These are phyloP conservation scores for Lablab purpureus DNA, from an alignment of 306 rosid genomes.

Conservation along the genomic window DNA sequence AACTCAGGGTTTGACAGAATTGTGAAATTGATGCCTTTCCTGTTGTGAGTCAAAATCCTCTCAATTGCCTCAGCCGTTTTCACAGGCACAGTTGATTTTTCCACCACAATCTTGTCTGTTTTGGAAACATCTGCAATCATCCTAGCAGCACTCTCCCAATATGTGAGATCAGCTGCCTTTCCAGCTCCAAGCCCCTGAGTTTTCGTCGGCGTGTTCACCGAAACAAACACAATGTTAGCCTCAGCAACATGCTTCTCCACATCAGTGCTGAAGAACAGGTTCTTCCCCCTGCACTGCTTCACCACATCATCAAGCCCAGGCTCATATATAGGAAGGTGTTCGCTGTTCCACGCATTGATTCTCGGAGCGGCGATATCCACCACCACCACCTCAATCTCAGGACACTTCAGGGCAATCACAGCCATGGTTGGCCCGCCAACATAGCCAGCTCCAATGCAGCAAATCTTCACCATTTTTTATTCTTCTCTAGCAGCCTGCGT, in stretches of 20 bases:
- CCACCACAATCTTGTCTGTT: slow-evolving; percentile 89
- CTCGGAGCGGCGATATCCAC: slow-evolving; percentile 61
- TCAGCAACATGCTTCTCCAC: slow-evolving; percentile 86
- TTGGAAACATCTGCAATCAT: slow-evolving; percentile 94
- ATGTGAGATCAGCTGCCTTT: slow-evolving; percentile 92
- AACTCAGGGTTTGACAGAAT: slow-evolving; percentile 93
- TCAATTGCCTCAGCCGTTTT: slow-evolving; percentile 97
- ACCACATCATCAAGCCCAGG: slow-evolving; percentile 79
- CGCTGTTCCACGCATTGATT: slow-evolving; percentile 76
- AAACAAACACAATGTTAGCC: slow-evolving; percentile 90
- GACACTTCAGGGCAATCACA: slow-evolving; percentile 79
- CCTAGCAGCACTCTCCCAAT: slow-evolving; percentile 96
- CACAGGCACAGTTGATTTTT: slow-evolving; percentile 92
- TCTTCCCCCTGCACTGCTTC: slow-evolving; percentile 69
- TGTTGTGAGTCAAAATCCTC: slow-evolving; percentile 85
- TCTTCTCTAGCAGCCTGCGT: slow-evolving; percentile 48
- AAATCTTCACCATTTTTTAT: slow-evolving; percentile 89
- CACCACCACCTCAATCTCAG: slow-evolving; percentile 64
- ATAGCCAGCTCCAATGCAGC: slow-evolving; percentile 96
- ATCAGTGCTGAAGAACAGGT: slow-evolving; percentile 70
- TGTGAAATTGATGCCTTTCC: slow-evolving; percentile 86
- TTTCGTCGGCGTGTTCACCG: slow-evolving; percentile 91
- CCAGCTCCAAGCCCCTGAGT: slow-evolving; percentile 97
- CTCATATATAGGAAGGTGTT: slow-evolving; percentile 70
- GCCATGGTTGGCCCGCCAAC: slow-evolving; percentile 99